These are phyloP conservation scores for Conoideocrella luteorostrata DNA, from an alignment of 2,329 filamentous ascomycete species.

Conservation along the genomic window DNA sequence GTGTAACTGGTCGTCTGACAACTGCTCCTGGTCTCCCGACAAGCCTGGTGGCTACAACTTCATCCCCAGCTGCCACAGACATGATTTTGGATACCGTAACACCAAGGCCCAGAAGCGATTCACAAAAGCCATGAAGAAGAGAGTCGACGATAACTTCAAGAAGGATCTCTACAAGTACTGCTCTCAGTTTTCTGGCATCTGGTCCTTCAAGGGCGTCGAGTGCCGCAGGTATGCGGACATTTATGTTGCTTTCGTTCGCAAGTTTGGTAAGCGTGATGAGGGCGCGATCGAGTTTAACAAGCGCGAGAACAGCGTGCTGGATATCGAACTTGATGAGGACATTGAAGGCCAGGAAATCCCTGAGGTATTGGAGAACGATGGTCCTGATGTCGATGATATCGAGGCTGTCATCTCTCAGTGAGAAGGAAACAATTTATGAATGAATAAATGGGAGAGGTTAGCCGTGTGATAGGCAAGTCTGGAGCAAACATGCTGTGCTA, in stretches of 20 bases:
- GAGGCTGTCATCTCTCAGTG: not conserved
- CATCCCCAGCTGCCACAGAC: slow-evolving; percentile 15
- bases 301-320: slow-evolving; percentile 1
- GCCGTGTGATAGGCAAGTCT: no score
- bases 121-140: slow-evolving; percentile 23
- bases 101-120: slow-evolving; percentile 34
- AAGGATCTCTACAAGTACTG: slow-evolving; percentile 21
- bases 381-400: slow-evolving; percentile 4
- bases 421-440: no score
- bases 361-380: not conserved
- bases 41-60: slow-evolving; percentile 21
- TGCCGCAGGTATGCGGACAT: slow-evolving; percentile 15
- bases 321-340: slow-evolving; percentile 8
- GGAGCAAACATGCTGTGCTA: no score
- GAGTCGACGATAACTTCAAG: slow-evolving; percentile 36
- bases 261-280: slow-evolving; percentile 13
- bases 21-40: slow-evolving; percentile 18
- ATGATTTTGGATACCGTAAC: slow-evolving; percentile 21
- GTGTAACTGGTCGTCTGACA: slow-evolving; percentile 18
- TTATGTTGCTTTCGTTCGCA: slow-evolving; percentile 15
- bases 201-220: slow-evolving; percentile 9
- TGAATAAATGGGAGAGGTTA: no score
- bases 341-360: slow-evolving; percentile 9
- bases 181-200: slow-evolving; percentile 5
- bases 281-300: not conserved